A percentile compares a stretch with the other conserved stretches of the same genome.
phyloP scores from a whole-genome alignment of 768 basidiomycete species.

The Mrakia hoshinonis region DNA sequence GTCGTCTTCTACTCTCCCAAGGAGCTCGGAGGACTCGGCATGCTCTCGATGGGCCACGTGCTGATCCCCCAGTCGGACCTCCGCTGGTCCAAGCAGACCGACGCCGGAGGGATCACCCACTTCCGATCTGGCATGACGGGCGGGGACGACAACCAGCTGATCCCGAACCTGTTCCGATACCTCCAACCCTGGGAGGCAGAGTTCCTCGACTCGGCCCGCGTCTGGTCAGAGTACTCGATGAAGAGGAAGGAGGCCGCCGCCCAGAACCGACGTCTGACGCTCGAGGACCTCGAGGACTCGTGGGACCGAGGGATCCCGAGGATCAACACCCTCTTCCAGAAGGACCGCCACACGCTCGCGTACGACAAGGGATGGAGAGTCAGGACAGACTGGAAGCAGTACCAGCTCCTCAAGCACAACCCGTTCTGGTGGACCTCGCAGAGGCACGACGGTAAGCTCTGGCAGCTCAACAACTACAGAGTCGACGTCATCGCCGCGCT shows the following conservation, averaged over 20 bases:
- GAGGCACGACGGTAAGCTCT: conserved; percentile 88
- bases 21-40: conserved; percentile 95
- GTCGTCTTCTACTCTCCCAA: conserved; percentile 25
- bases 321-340: conserved; percentile 98
- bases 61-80: conserved; percentile 96
- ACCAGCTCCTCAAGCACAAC: conserved; percentile 79
- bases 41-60: conserved; percentile 99
- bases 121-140: conserved; percentile 68
- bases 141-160: conserved; percentile 49
- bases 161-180: conserved; percentile 94
- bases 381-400: conserved; percentile 95
- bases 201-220: conserved; percentile 93
- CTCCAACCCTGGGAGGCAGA: conserved; percentile 96
- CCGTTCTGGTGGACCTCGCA: conserved; percentile 99
- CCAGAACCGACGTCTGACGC: conserved; percentile 87
- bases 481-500: conserved; percentile 98
- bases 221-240: conserved; percentile 99
- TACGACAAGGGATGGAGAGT: conserved; percentile 99
- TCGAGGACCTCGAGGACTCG: conserved; percentile 95
- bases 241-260: conserved; percentile 99
- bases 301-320: conserved; percentile 58
- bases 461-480: conserved; percentile 96
- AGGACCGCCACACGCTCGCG: conserved; percentile 69
- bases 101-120: conserved; percentile 92
- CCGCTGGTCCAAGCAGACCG: conserved; percentile 96